phyloP scores from a whole-genome alignment of 352 stramenopile genomes.

The Pythium rhizo-oryzae region DNA sequence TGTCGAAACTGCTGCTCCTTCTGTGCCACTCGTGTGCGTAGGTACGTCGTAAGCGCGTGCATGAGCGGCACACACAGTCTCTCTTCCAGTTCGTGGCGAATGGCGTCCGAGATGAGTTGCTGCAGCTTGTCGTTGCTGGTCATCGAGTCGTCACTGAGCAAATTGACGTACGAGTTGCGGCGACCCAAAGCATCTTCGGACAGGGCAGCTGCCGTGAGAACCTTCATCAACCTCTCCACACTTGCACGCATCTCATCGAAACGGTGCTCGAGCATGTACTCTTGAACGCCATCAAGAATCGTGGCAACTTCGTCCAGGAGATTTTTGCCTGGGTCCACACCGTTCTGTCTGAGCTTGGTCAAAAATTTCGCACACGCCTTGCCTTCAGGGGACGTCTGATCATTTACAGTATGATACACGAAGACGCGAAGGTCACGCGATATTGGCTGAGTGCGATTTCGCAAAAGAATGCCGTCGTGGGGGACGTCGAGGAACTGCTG shows the following conservation, averaged over 20 bases:
- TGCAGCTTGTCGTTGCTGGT: conserved; percentile 79
- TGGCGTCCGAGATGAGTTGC: conserved; percentile 78
- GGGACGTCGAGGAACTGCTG: conserved; percentile 84
- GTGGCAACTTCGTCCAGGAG: conserved; percentile 74
- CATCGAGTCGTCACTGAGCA: conserved; percentile 58
- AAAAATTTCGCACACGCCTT: conserved; percentile 82
- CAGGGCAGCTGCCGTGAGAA: conserved; percentile 27
- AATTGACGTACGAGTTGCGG: conserved; percentile 69
- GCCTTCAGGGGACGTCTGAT: conserved; percentile 74
- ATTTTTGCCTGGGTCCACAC: conserved; percentile 50
- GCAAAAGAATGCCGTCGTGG: conserved; percentile 63
- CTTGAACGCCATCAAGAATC: conserved; percentile 80
- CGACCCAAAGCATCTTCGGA: conserved; percentile 29
- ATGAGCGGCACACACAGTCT: conserved; percentile 81
- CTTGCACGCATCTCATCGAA: conserved; percentile 78
- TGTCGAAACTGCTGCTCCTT: conserved; percentile 81
- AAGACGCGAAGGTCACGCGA: conserved; percentile 76
- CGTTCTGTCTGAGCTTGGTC: conserved; percentile 51
- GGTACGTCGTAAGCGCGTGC: conserved; percentile 46
- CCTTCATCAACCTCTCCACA: conserved; percentile 64
- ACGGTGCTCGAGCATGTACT: conserved; percentile 87
- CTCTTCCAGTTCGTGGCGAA: conserved; percentile 84
- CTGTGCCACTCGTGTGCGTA: conserved; percentile 52
- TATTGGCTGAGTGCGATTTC: conserved; percentile 79
- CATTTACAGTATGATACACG: conserved; percentile 82